Conservation (phyloP, 257 asterid genomes). For the Plectranthus barbatus region DNA sequence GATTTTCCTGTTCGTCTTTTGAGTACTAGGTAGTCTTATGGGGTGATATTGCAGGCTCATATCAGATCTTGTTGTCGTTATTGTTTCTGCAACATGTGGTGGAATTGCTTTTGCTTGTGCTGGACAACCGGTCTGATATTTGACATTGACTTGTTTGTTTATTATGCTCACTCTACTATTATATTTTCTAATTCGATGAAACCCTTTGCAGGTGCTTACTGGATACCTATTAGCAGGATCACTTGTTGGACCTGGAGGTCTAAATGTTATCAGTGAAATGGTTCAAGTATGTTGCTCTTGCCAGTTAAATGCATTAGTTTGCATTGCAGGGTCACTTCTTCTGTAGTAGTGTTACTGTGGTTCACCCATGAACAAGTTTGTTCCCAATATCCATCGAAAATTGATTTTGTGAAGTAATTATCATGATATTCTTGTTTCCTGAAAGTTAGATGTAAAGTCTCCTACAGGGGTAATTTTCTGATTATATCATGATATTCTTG, state of each 20-base stretch:
- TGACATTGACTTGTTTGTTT: constrained; percentile 16
- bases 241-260: constrained; percentile 97
- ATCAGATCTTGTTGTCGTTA: constrained; percentile 93
- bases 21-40: constrained; percentile 12
- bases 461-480: too few relatives aligned
- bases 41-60: constrained; percentile 60
- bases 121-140: constrained; percentile 88
- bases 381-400: neutral
- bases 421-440: neutral
- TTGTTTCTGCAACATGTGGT: constrained; percentile 98
- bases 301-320: constrained; percentile 5
- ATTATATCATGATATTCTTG: neutral
- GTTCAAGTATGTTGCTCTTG: constrained; percentile 75
- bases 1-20: constrained; percentile 14
- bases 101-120: constrained; percentile 99
- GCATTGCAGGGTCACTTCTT: neutral
- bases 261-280: constrained; percentile 86
- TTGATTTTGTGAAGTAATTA: neutral
- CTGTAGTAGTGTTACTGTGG: neutral
- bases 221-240: constrained; percentile 99
- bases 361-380: neutral
- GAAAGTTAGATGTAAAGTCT: too few relatives aligned
- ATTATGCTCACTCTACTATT: neutral
- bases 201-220: constrained; percentile 68
- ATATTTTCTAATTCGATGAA: constrained; percentile 14